Evolutionary conservation across 495 filamentous ascomycete genomes (phyloP).

Genomic region (Pseudotulostoma volvatum): DNA sequence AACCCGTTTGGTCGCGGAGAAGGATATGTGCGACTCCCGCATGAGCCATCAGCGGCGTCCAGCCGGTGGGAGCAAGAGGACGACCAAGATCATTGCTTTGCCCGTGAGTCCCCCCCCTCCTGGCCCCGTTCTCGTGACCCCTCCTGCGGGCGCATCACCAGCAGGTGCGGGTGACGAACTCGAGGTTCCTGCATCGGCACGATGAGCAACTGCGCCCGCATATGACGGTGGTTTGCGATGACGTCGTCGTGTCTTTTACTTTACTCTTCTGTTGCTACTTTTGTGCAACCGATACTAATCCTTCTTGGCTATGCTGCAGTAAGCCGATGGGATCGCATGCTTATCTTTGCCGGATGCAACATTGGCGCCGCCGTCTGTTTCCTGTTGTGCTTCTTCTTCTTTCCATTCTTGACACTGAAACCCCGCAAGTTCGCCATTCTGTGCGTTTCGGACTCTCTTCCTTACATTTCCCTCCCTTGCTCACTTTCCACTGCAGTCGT

Average conservation of each 20-base stretch:
- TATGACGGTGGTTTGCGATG: too few relatives aligned
- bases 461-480: slow-evolving; percentile 1
- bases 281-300: too few relatives aligned
- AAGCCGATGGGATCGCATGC: slow-evolving; percentile 88
- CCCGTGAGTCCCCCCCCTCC: slow-evolving; percentile 53
- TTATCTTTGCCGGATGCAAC: slow-evolving; percentile 87
- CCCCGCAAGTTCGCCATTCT: slow-evolving; percentile 89
- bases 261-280: too few relatives aligned
- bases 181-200: slow-evolving; percentile 26
- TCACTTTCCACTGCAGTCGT: not conserved
- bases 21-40: slow-evolving; percentile 86
- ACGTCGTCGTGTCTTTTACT: too few relatives aligned
- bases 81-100: too few relatives aligned
- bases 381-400: slow-evolving; percentile 75
- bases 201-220: too few relatives aligned
- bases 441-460: slow-evolving; percentile 23
- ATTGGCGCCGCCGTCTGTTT: slow-evolving; percentile 82
- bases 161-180: slow-evolving; percentile 22
- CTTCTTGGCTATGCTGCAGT: slow-evolving; percentile 37
- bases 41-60: slow-evolving; percentile 62
- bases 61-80: slow-evolving; percentile 88
- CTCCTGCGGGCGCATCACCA: slow-evolving; percentile 9
- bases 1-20: slow-evolving; percentile 73
- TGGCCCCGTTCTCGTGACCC: slow-evolving; percentile 10
- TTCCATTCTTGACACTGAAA: slow-evolving; percentile 58